Evolutionary conservation across 495 filamentous ascomycete species (phyloP).

Genomic region (Eremomyces bilateralis): DNA sequence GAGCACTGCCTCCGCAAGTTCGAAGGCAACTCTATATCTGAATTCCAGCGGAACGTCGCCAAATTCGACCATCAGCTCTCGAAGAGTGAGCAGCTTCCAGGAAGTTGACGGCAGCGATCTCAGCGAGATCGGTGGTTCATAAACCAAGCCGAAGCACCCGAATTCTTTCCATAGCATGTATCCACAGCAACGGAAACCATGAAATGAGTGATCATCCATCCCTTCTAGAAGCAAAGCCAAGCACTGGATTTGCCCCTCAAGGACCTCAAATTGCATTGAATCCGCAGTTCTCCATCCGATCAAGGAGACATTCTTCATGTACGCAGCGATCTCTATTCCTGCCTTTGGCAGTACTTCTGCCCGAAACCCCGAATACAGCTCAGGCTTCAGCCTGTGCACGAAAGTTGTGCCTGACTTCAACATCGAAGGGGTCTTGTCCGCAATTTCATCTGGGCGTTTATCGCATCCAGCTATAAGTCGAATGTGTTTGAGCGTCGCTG

Average conservation of each 20-base stretch:
- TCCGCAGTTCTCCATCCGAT: neutral
- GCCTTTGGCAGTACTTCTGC: neutral
- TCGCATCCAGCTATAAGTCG: neutral
- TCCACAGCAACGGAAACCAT: neutral
- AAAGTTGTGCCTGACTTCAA: neutral
- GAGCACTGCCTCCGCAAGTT: slow-evolving; percentile 4
- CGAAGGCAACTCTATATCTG: neutral
- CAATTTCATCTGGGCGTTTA: neutral
- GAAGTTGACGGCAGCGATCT: neutral
- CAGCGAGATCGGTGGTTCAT: neutral
- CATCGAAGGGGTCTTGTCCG: neutral
- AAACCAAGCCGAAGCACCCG: neutral
- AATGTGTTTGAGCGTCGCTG: neutral
- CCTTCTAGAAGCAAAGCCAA: neutral
- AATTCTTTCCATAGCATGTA: neutral
- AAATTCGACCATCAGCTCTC: neutral
- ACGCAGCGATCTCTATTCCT: neutral
- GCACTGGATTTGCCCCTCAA: neutral
- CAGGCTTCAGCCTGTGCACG: neutral
- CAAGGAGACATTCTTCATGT: neutral
- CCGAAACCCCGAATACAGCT: neutral
- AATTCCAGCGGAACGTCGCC: neutral
- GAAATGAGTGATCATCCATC: neutral
- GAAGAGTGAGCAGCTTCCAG: neutral
- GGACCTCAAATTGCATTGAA: neutral